phyloP scores from a whole-genome alignment of 345 rosid species.

The Atalantia buxifolia region DNA sequence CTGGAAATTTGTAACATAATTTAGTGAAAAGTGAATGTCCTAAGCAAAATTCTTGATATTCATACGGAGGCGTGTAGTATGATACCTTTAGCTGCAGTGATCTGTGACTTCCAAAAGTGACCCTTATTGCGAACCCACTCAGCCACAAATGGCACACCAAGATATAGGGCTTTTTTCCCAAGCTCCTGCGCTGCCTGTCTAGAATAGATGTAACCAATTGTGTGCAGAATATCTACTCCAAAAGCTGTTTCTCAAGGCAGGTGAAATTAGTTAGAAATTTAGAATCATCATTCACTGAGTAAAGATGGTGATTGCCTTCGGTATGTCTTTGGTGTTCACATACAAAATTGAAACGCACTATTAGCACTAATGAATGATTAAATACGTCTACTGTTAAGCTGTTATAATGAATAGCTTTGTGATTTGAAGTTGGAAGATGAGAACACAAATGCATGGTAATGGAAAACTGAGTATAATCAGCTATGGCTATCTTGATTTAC shows the following conservation, averaged over 20 bases:
- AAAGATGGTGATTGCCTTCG: not conserved
- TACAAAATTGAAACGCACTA: not conserved
- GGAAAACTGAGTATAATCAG: not conserved
- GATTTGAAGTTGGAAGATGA: not conserved
- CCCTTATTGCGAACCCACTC: conserved; percentile 75
- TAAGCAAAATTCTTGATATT: not conserved
- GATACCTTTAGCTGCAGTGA: conserved; percentile 72
- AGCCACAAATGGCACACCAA: conserved; percentile 64
- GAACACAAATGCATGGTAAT: not conserved
- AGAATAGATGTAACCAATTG: conserved; percentile 58
- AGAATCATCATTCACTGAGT: not conserved
- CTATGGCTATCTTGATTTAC: conserved; percentile 20
- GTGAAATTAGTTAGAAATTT: not conserved
- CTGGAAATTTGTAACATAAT: conserved; percentile 29
- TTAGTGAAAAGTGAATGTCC: not conserved
- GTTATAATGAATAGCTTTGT: not conserved
- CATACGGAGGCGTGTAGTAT: too few relatives aligned
- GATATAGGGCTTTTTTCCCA: conserved; percentile 67
- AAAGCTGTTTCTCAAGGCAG: conserved; percentile 36
- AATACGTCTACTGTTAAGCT: too few relatives aligned
- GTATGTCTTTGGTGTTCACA: not conserved
- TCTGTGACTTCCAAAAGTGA: conserved; percentile 72
- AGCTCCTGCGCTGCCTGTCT: conserved; percentile 72
- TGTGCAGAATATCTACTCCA: conserved; percentile 52
- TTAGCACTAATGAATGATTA: too few relatives aligned